These are phyloP conservation scores for Aspergillus fischeri DNA, from an alignment of 2,329 filamentous ascomycete genomes.

Conservation along the genomic window DNA sequence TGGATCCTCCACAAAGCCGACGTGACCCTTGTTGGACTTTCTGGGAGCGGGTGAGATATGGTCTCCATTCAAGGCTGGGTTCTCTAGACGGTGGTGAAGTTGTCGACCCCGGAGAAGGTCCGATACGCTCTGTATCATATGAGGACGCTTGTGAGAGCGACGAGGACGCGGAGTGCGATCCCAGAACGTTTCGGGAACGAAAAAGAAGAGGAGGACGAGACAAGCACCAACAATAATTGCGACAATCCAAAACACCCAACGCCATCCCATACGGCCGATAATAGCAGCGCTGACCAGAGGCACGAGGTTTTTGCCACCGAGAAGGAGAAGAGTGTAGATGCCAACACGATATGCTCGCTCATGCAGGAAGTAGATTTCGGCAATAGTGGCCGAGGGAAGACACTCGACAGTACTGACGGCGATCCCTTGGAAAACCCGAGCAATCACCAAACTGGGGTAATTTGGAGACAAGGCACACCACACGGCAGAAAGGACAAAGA, in stretches of 20 bases:
- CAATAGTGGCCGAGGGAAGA: conserved; percentile 86
- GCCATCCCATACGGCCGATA: conserved; percentile 74
- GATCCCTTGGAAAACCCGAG: conserved; percentile 81
- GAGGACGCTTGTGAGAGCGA: conserved; percentile 35
- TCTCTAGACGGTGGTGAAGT: conserved; percentile 18
- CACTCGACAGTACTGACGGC: conserved; percentile 89
- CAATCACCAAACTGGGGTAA: conserved; percentile 73
- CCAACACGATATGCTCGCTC: conserved; percentile 90
- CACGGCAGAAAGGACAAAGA: conserved; percentile 72
- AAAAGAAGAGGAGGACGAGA: conserved; percentile 72
- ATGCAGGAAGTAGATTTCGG: conserved; percentile 94
- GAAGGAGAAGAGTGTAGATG: conserved; percentile 82
- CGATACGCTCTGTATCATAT: conserved; percentile 33
- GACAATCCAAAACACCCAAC: conserved; percentile 89
- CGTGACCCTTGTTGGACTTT: conserved; percentile 44
- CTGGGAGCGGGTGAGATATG: conserved; percentile 14
- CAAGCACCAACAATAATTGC: conserved; percentile 73
- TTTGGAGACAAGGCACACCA: conserved; percentile 86
- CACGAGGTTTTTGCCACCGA: conserved; percentile 87
- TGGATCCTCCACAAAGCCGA: conserved; percentile 50
- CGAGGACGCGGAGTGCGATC: conserved; percentile 67
- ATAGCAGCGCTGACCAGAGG: conserved; percentile 82
- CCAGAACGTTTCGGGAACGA: conserved; percentile 95
- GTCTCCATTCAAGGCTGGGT: conserved; percentile 9
- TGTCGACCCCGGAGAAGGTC: conserved; percentile 36